Base-by-base conservation (phyloP, 345 rosid genomes). In the Crucihimalaya himalaica region DNA sequence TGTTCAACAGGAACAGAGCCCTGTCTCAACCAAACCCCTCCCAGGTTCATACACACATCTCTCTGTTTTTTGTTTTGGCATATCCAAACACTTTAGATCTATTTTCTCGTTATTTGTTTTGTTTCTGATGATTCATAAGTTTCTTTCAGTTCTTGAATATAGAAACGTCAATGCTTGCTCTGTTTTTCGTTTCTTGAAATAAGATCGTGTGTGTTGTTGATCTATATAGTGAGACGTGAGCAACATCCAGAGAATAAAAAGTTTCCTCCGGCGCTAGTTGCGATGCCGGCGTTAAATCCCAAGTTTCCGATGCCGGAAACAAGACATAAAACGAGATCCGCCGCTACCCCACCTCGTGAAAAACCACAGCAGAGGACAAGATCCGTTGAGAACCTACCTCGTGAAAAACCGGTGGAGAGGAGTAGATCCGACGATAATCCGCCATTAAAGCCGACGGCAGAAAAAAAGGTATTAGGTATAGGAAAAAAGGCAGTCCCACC, bases 11-110 rank as follows among this genome's bases (percentile, higher is more conserved):
- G 70, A 69, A 43, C 80, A 55, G 11, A 77, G 39, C 18, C 68
- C 76, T 65, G 63, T 16, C 48, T 29, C 80, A 63, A 57, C 80
- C 63, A 71, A 71, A 5, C 76, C 68, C 14, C 62, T 71, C 48
- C 56, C 63, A 77, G 80, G 80, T 77, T 47, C 72, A 7, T 35
- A 63, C 51, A 63, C 37, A 59, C 70, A 58, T 34, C 31, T 55
- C 69, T 68, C 61, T 50, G 43, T 40, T n/a, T 48, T 39, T 28
- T 18, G 10, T 20, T 40, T 48, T 12, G 43, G 42, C 47, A 43
- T 54, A 54, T 61, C 23, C 29, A 42, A 52, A 62, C 43, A 23
- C 27, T 42, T 18, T 2, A 19, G 50, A 71, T 72, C 43, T 28
- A 10, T 61, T 42, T 47, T 27, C 10, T 52, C 45, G 15, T n/a